Base-by-base conservation (phyloP, 352 stramenopile species). In the Phytopythium chamaehyphon region DNA sequence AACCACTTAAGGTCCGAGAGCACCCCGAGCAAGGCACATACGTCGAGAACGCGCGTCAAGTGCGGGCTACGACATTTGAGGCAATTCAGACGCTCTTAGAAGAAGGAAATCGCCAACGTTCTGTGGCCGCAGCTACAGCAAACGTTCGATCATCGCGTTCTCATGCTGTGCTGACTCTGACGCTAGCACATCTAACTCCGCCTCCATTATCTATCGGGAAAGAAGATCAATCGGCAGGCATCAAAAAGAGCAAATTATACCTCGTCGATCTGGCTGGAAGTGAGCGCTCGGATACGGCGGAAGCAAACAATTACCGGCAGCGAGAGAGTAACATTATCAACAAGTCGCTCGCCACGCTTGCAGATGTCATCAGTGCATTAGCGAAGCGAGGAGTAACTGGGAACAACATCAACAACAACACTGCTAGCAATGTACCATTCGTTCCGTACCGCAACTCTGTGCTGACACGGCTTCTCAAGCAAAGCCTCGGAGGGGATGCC, bases 371-470 rank as follows among this genome's bases (percentile, higher is more conserved):
- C 51, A 72, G 82, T 47, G 83, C 80, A 35, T 49, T 91, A 5
- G 74, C 76, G 0, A 79, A 74, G 52, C 64, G 71, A 33, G 5
- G 28, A 33, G 28, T 9, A 9, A 33, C 28, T 9, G 28, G 28
- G 28, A 33, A 10, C 33, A 54, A 9, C 60, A 53, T 7, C 42
- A 62, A 6, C 39, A 42, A 10, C 43, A 81, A 38, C 59, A 42
- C 61, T 33, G 37, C 11, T 16, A 26, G 31, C 15, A 40, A 16
- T 12, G 16, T 8, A 4, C 47, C 57, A 10, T 95, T 88, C 57
- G 71, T 96, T 15, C 89, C 90, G 1, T 97, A 96, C 47, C 76
- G 89, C 21, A 97, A 97, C 57, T 95, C 83, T 14, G 75, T 95
- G 18, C 64, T 97, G 21, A 97, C 87, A 8, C 60, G 86, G 3